Base-by-base conservation (phyloP, 805 yeast species). In the Candida insectorum region DNA sequence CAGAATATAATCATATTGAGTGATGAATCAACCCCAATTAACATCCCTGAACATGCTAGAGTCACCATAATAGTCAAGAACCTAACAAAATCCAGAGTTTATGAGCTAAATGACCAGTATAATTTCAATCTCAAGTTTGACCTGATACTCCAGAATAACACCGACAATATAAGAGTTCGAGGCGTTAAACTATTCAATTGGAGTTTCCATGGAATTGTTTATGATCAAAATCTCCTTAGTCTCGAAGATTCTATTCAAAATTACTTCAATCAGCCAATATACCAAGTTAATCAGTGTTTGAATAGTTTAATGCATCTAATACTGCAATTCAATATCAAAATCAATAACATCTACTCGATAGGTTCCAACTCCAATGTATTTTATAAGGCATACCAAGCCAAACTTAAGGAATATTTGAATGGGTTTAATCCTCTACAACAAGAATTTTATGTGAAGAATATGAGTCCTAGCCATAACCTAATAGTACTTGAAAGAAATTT, bases 401-500 rank as follows among this genome's bases (percentile, higher is more conserved):
- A 52, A 28, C 31, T 60, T 20, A 59, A 64, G 1, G 65, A 69
- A 16, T 56, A 57, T 17, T 50, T 66, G 7, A 62, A 61, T 35
- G 53, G 51, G 27, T 60, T 31, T 45, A 56, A 58, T 36, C 52
- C 55, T 14, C 51, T 58, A 16, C 73, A 69, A 44, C 54, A 48
- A 24, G 65, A 62, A 30, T 64, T 63, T 31, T 65, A 61, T 38
- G 31, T 39, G 13, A 39, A 48, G 10, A 59, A 55, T 34, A 57
- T 65, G 22, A 64, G 64, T 8, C 61, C 73, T 28, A 80, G 79
- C 38, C 72, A 79, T 32, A 94, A 91, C 49, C 58, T 89, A 18
- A 68, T 91, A 5, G 80, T 89, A 1, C 50, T 91, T 14, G 97
- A 91, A 51, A 65, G 98, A 30, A 75, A 80, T 33, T 54, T 81